phyloP scores from a whole-genome alignment of 2,329 filamentous ascomycete species.

The Penicillium paneum region DNA sequence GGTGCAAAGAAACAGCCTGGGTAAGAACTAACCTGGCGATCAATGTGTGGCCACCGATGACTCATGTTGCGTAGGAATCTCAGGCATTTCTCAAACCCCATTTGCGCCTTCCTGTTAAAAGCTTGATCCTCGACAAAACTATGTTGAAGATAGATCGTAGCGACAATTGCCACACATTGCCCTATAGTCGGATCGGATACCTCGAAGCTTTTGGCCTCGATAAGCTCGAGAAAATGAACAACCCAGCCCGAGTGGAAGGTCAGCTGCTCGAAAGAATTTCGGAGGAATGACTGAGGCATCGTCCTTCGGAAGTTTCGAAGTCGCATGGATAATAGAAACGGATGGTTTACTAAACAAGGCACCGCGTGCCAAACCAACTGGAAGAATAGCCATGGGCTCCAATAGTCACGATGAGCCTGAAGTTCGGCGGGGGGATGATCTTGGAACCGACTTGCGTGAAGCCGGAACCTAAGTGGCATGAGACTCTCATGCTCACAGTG shows the following conservation, averaged over 20 bases:
- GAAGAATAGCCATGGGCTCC: constrained; percentile 49
- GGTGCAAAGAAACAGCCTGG: background rate
- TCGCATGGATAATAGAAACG: constrained; percentile 48
- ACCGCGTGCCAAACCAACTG: constrained; percentile 50
- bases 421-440: constrained; percentile 39
- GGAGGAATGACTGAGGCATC: constrained; percentile 51
- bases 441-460: constrained; percentile 45
- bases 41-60: constrained; percentile 38
- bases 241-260: constrained; percentile 49
- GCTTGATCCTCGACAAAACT: constrained; percentile 43
- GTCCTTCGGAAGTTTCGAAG: constrained; percentile 48
- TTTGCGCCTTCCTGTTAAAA: constrained; percentile 36
- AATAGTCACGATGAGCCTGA: constrained; percentile 44
- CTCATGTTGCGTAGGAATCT: constrained; percentile 35
- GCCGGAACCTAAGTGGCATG: constrained; percentile 48
- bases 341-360: constrained; percentile 50
- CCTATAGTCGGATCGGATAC: constrained; percentile 44
- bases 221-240: constrained; percentile 46
- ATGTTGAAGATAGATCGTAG: constrained; percentile 51
- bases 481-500: constrained; percentile 50
- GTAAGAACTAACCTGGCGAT: constrained; percentile 13
- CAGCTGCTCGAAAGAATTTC: constrained; percentile 49
- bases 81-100: constrained; percentile 41
- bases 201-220: constrained; percentile 41
- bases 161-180: constrained; percentile 48